phyloP scores from a whole-genome alignment of 1,284 basidiomycete species.

The Moesziomyces sp. region DNA sequence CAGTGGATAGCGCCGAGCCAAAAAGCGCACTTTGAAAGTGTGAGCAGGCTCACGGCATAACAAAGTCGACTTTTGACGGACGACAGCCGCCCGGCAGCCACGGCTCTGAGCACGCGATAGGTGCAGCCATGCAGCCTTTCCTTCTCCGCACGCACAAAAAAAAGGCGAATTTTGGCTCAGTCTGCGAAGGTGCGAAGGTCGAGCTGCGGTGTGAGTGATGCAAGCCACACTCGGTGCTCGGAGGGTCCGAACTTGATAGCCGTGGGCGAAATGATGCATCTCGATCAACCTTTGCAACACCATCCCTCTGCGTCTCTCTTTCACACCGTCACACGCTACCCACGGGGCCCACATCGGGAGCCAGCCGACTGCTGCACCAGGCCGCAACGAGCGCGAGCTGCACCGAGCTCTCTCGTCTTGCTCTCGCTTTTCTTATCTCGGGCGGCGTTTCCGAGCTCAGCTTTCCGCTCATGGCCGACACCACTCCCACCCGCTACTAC shows the following conservation, averaged over 20 bases:
- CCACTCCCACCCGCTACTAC: background rate
- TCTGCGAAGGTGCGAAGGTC: background rate
- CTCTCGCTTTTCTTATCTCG: no score
- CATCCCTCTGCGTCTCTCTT: background rate
- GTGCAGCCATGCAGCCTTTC: background rate
- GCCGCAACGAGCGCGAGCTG: no score
- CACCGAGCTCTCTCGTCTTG: no score
- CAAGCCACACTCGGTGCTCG: background rate
- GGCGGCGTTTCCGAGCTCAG: no score
- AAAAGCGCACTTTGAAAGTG: no score
- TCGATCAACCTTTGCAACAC: no score
- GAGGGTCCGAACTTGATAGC: background rate
- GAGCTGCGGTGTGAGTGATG: background rate
- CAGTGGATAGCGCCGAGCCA: no score
- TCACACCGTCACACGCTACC: background rate
- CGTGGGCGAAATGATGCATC: background rate
- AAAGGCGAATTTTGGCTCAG: background rate
- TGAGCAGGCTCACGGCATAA: background rate
- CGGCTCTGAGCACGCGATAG: background rate
- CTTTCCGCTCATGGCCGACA: conserved; percentile 19
- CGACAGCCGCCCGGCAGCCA: no score
- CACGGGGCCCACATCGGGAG: no score
- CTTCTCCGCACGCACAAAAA: background rate
- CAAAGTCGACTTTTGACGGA: background rate
- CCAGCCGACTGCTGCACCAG: no score